A percentile compares a stretch with the other conserved stretches of the same genome.
Conservation (phyloP, 2,329 filamentous ascomycete species). For the Calcarisporium arbuscula region DNA sequence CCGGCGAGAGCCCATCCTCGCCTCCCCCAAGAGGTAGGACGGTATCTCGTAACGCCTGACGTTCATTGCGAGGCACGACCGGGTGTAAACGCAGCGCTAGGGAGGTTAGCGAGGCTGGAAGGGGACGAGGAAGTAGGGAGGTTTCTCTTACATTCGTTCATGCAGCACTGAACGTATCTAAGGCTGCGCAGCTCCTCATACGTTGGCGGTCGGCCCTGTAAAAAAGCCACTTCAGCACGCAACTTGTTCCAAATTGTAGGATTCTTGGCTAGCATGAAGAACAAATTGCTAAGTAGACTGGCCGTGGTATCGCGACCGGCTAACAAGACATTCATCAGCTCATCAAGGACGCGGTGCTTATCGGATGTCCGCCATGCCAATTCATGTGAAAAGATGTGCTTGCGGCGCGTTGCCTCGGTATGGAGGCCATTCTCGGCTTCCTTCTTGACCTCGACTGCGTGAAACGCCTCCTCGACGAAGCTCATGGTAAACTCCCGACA, state of each 20-base stretch:
- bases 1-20: slow-evolving; percentile 33
- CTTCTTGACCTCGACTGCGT: slow-evolving; percentile 6
- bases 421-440: slow-evolving; percentile 21
- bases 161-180: slow-evolving; percentile 14
- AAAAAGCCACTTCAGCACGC: slow-evolving; percentile 24
- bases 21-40: slow-evolving; percentile 45
- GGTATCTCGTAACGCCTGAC: slow-evolving; percentile 39
- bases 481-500: slow-evolving; percentile 8
- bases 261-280: slow-evolving; percentile 27
- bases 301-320: slow-evolving; percentile 34
- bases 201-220: slow-evolving; percentile 13
- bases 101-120: slow-evolving; percentile 9
- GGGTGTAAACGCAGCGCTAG: slow-evolving; percentile 39
- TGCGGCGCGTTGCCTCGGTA: slow-evolving; percentile 21
- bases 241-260: slow-evolving; percentile 33
- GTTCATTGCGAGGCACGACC: slow-evolving; percentile 40
- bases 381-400: slow-evolving; percentile 19
- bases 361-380: slow-evolving; percentile 10
- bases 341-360: slow-evolving; percentile 10
- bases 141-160: slow-evolving; percentile 17
- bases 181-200: slow-evolving; percentile 14
- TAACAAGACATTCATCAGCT: slow-evolving; percentile 25
- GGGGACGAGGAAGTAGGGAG: slow-evolving; percentile 1
- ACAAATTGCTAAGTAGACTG: slow-evolving; percentile 23
- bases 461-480: slow-evolving; percentile 10